Evolutionary conservation across 768 basidiomycete species (phyloP).

Genomic region (Phaeolepiota aurea): DNA sequence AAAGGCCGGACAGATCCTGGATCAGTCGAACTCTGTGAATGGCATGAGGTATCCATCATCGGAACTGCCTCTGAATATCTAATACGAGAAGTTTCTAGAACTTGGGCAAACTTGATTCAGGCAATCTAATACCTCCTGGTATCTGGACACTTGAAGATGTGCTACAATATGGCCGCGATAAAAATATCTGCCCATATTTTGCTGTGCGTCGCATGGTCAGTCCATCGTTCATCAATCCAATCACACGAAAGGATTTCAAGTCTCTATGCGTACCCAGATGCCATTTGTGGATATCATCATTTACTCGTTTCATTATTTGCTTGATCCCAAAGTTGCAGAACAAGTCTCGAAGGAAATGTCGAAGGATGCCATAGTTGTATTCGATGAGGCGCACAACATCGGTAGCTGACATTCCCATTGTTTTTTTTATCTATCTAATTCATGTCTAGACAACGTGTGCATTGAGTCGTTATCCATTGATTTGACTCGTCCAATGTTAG

Average conservation of each 20-base stretch:
- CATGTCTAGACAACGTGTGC: constrained; percentile 88
- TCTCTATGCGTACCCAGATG: constrained; percentile 45
- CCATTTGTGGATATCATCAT: constrained; percentile 94
- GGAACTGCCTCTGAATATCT: constrained; percentile 1
- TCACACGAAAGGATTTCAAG: neutral
- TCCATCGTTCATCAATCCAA: neutral
- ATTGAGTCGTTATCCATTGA: constrained; percentile 98
- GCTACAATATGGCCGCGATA: constrained; percentile 79
- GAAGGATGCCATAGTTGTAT: constrained; percentile 97
- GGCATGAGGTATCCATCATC: constrained; percentile 70
- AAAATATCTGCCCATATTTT: constrained; percentile 90
- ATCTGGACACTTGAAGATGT: constrained; percentile 95
- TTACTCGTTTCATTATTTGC: constrained; percentile 97
- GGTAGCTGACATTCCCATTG: constrained; percentile 40
- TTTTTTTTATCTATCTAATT: neutral
- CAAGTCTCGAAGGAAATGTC: constrained; percentile 97
- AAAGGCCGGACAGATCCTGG: constrained; percentile 82
- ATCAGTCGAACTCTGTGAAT: constrained; percentile 85
- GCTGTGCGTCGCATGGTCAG: constrained; percentile 88
- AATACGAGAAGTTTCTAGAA: constrained; percentile 40
- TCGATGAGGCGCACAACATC: constrained; percentile 99
- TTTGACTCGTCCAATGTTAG: constrained; percentile 94
- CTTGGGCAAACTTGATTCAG: constrained; percentile 73
- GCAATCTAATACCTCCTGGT: constrained; percentile 73
- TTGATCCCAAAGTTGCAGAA: constrained; percentile 98